Percentiles rank a stretch among this genome's conserved stretches.
These are phyloP conservation scores for Plasmodium yoelii DNA, from an alignment of 169 alveolate species.

Conservation along the genomic window DNA sequence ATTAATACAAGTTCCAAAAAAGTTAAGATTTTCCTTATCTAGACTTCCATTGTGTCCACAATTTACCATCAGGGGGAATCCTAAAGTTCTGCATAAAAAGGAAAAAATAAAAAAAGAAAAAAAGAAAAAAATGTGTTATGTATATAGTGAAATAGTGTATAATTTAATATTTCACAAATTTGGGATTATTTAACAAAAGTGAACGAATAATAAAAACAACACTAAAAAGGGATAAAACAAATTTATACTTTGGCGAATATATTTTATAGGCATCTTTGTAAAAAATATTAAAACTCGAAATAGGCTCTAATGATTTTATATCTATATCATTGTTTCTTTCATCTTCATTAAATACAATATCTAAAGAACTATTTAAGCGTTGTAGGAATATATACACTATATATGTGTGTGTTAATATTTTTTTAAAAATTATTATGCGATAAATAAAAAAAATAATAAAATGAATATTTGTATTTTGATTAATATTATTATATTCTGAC, in stretches of 20 bases:
- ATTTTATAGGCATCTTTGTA: constrained; percentile 54
- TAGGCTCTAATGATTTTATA: constrained; percentile 23
- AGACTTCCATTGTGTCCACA: constrained; percentile 71
- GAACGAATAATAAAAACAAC: not conserved
- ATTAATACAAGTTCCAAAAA: constrained; percentile 39
- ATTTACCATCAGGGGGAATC: constrained; percentile 53
- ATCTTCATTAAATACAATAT: constrained; percentile 19
- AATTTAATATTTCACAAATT: not conserved
- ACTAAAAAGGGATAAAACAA: not conserved
- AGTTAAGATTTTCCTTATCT: constrained; percentile 34
- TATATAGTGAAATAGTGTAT: not conserved
- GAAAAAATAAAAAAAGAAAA: constrained; percentile 12
- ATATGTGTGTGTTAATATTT: constrained; percentile 63
- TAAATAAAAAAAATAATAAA: constrained; percentile 63
- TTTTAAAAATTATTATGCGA: constrained; percentile 66
- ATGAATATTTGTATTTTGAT: constrained; percentile 52
- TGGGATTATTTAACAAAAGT: not conserved
- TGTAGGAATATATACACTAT: constrained; percentile 47
- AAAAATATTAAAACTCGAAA: constrained; percentile 33
- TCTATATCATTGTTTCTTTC: constrained; percentile 1
- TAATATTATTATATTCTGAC: constrained; percentile 48
- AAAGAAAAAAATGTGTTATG: not conserved
- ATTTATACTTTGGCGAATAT: constrained; percentile 48
- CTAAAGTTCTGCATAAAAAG: constrained; percentile 56
- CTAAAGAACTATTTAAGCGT: constrained; percentile 56